A percentile compares a stretch with the other conserved stretches of the same genome.
These are phyloP conservation scores for Piromyces sp. DNA, from an alignment of 192 early-diverging fungal genomes.

Conservation along the genomic window DNA sequence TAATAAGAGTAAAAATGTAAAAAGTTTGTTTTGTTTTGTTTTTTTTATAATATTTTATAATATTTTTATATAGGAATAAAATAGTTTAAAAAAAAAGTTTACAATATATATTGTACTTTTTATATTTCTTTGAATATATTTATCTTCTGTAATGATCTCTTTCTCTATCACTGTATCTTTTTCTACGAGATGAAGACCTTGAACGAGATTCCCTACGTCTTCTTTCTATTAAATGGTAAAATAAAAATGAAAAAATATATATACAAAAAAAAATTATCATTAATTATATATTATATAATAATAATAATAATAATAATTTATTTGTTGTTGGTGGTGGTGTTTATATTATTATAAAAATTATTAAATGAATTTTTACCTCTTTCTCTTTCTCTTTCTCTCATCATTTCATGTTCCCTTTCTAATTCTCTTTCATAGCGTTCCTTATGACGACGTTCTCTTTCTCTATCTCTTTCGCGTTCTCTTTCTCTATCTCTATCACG, in stretches of 20 bases:
- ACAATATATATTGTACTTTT: too few species aligned
- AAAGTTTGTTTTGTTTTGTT: too few species aligned
- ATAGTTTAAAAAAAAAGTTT: too few species aligned
- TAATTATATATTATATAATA: background rate
- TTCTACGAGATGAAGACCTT: background rate
- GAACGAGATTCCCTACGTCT: background rate
- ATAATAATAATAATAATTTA: background rate
- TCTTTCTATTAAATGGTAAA: background rate
- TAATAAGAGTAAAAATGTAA: too few species aligned
- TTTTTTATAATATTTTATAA: too few species aligned
- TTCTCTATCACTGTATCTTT: background rate
- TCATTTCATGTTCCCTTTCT: constrained; percentile 18
- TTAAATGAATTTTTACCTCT: constrained; percentile 6
- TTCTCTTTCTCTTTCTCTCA: constrained; percentile 11
- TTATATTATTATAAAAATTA: background rate
- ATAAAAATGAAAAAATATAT: background rate
- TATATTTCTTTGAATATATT: background rate
- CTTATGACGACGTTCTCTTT: constrained; percentile 7
- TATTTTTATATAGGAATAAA: too few species aligned
- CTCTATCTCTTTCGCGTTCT: constrained; percentile 5
- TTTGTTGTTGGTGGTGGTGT: too few species aligned
- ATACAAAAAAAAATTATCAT: background rate
- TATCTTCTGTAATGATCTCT: background rate
- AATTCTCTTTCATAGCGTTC: constrained; percentile 15
- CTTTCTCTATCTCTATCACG: constrained; percentile 1